Percentiles rank a stretch among this genome's conserved stretches.
These are phyloP conservation scores for Eimeria sp. DNA, from an alignment of 169 alveolate genomes.

Conservation along the genomic window DNA sequence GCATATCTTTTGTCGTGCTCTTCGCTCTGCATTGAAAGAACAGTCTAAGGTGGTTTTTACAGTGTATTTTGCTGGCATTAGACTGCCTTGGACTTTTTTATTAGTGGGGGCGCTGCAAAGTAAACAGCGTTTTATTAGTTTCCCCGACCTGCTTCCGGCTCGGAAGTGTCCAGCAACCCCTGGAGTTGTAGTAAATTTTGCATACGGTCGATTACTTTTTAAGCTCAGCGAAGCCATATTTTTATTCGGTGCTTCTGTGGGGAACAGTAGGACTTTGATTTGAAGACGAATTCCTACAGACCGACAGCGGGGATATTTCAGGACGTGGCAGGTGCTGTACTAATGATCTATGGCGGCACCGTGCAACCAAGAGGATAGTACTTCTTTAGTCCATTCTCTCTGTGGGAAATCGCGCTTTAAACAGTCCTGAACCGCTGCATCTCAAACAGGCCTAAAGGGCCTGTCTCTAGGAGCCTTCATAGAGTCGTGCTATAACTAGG, in stretches of 20 bases:
- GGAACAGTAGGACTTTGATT: background rate
- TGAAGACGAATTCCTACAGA: background rate
- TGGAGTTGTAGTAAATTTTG: background rate
- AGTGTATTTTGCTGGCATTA: too few relatives aligned
- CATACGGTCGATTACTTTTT: background rate
- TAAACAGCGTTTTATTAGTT: background rate
- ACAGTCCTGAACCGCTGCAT: background rate
- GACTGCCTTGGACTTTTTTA: background rate
- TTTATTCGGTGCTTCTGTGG: background rate
- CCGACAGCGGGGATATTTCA: background rate
- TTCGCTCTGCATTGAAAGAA: background rate
- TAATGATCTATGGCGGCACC: background rate
- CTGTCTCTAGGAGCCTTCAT: background rate
- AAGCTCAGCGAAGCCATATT: background rate
- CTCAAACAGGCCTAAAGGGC: background rate
- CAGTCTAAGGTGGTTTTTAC: background rate
- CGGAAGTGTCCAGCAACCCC: background rate
- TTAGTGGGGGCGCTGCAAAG: background rate
- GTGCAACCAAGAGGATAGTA: background rate
- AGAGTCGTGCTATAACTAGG: background rate
- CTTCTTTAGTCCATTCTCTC: background rate
- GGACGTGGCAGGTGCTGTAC: background rate
- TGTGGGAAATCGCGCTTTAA: background rate
- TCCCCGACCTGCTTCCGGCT: background rate
- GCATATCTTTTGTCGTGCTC: background rate